phyloP scores from a whole-genome alignment of 1,139 yeast species.

The Nakaseomyces delphensis region DNA sequence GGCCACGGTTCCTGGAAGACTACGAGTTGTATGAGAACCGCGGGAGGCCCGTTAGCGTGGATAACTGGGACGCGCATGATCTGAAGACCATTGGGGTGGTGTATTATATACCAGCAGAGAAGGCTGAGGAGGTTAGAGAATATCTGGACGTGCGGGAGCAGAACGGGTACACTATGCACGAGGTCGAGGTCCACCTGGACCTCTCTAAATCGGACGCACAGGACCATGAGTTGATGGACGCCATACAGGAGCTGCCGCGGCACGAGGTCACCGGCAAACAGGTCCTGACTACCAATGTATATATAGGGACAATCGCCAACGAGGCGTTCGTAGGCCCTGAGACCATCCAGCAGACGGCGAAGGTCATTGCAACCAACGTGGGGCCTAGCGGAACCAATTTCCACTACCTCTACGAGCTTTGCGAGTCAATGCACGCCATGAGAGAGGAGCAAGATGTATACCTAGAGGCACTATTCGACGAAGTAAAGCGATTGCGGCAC shows the following conservation, averaged over 20 bases:
- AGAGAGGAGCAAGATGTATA: slow-evolving; percentile 14
- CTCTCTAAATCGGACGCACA: slow-evolving; percentile 21
- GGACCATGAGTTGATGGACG: slow-evolving; percentile 20
- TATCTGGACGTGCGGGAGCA: slow-evolving; percentile 78
- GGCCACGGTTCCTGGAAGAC: slow-evolving; percentile 41
- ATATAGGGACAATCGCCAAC: slow-evolving; percentile 76
- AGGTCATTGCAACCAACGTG: slow-evolving; percentile 42
- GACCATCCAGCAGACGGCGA: slow-evolving; percentile 47
- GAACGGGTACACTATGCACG: slow-evolving; percentile 72
- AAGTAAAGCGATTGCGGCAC: slow-evolving; percentile 20
- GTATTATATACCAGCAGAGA: slow-evolving; percentile 62
- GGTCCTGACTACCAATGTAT: slow-evolving; percentile 54
- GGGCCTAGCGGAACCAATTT: slow-evolving; percentile 82
- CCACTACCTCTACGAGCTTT: slow-evolving; percentile 56
- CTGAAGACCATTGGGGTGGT: slow-evolving; percentile 73
- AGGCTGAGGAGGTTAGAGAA: slow-evolving; percentile 51
- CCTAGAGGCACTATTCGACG: slow-evolving; percentile 16
- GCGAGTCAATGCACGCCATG: slow-evolving; percentile 33
- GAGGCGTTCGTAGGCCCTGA: slow-evolving; percentile 84
- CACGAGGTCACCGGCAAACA: slow-evolving; percentile 35
- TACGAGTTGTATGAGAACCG: slow-evolving; percentile 9
- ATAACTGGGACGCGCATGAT: slow-evolving; percentile 36
- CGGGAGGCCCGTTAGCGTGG: not conserved
- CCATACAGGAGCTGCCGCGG: slow-evolving; percentile 27
- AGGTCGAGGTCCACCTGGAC: slow-evolving; percentile 56